These are phyloP conservation scores for Phaeodactylum tricornutum DNA, from an alignment of 108 stramenopile species.

Conservation along the genomic window DNA sequence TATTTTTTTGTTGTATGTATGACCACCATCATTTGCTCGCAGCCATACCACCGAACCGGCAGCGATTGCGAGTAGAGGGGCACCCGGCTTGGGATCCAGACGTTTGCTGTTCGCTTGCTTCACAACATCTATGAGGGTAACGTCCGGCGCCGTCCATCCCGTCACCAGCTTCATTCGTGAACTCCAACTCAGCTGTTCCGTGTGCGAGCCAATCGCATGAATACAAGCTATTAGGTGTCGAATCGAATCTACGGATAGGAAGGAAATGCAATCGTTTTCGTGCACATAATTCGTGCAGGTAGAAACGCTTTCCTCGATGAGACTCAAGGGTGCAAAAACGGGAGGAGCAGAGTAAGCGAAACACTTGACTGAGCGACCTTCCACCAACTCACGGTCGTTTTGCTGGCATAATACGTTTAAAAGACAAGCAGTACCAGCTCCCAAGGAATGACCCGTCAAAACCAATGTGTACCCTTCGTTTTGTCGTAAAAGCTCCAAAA, in stretches of 20 bases:
- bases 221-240: conserved; percentile 15
- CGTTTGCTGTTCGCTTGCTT: conserved; percentile 5
- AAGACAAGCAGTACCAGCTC: conserved; percentile 31
- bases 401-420: conserved; percentile 13
- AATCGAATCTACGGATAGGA: conserved; percentile 23
- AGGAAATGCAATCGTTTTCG: conserved; percentile 28
- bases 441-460: conserved; percentile 42
- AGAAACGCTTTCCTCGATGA: conserved; percentile 15
- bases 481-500: conserved; percentile 6
- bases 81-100: conserved; percentile 16
- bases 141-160: conserved; percentile 5
- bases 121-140: conserved; percentile 12
- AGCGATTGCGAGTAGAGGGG: conserved; percentile 23
- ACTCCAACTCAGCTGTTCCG: too few species aligned
- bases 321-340: conserved; percentile 17
- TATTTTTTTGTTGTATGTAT: conserved; percentile 1
- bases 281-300: conserved; percentile 24
- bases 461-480: conserved; percentile 21
- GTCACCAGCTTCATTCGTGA: conserved; percentile 7
- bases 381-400: background rate
- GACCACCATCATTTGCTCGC: background rate
- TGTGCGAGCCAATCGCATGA: conserved; percentile 9
- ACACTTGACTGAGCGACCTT: conserved; percentile 7
- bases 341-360: conserved; percentile 19
- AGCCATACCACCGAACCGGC: conserved; percentile 18